A percentile compares a stretch with the other conserved stretches of the same genome.
These are phyloP conservation scores for Cryptosporidium canis DNA, from an alignment of 169 alveolate genomes.

Conservation along the genomic window DNA sequence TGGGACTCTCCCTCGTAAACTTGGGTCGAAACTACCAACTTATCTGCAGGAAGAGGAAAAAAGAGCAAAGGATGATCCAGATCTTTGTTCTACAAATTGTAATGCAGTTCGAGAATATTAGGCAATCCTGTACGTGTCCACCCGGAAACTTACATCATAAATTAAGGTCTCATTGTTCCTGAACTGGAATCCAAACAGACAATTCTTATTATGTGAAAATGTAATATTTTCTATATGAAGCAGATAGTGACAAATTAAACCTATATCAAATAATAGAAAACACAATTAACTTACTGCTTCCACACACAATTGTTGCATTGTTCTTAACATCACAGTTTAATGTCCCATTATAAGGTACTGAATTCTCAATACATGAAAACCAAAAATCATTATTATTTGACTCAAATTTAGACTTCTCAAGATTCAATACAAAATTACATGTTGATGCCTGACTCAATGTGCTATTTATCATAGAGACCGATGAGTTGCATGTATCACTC, in stretches of 20 bases:
- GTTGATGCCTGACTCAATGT: background rate
- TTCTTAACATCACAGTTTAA: background rate
- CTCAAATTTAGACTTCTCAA: background rate
- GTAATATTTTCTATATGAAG: background rate
- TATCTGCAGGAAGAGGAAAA: conserved; percentile 19
- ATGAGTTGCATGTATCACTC: conserved; percentile 23
- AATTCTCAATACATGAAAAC: conserved; percentile 9
- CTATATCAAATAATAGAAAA: background rate
- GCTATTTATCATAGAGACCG: background rate
- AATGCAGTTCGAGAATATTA: background rate
- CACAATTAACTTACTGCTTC: conserved; percentile 26
- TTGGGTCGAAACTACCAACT: background rate
- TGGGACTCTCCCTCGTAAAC: background rate
- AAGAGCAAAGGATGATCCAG: conserved; percentile 14
- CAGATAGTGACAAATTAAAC: background rate
- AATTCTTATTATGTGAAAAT: background rate
- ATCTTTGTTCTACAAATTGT: conserved; percentile 35
- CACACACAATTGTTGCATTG: conserved; percentile 27
- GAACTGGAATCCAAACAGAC: conserved; percentile 50
- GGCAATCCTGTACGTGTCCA: background rate
- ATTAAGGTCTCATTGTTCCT: conserved; percentile 25
- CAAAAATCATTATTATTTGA: background rate
- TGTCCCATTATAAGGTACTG: conserved; percentile 3
- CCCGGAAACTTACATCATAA: conserved; percentile 45
- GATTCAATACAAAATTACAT: conserved; percentile 10